Conservation (phyloP, 495 filamentous ascomycete genomes). For the Apiosordaria backusii region DNA sequence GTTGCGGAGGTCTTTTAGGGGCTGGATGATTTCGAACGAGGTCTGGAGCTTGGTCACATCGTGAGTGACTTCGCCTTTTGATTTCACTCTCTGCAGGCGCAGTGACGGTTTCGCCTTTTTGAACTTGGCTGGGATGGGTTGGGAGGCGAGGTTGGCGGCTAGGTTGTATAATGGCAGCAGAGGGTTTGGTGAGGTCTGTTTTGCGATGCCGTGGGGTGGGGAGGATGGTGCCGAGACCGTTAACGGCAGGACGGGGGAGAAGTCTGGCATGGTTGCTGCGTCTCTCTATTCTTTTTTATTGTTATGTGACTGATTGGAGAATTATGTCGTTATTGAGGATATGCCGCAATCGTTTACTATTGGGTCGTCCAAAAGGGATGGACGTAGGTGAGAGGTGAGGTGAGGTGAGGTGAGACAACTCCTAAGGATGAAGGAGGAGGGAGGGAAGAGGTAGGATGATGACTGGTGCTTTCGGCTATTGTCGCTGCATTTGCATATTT, state of each 20-base stretch:
- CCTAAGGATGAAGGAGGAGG: background rate
- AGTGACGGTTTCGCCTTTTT: conserved; percentile 72
- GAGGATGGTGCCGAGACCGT: background rate
- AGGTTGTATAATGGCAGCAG: conserved; percentile 5
- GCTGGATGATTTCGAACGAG: conserved; percentile 72
- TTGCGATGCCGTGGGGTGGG: background rate
- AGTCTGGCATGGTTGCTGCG: background rate
- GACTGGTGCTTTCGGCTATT: conserved; percentile 15
- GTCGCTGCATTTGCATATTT: conserved; percentile 31
- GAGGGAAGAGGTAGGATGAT: background rate
- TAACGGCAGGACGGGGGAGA: background rate
- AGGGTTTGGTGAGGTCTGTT: background rate
- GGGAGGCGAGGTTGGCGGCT: background rate
- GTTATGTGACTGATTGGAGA: background rate
- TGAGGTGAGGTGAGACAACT: background rate
- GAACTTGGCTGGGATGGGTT: conserved; percentile 38
- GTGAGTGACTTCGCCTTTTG: conserved; percentile 53
- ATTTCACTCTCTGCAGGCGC: conserved; percentile 57
- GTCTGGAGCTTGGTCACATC: conserved; percentile 70
- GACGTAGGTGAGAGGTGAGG: background rate
- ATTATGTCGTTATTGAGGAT: background rate
- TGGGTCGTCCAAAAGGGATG: background rate
- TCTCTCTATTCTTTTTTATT: background rate
- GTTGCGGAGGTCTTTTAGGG: conserved; percentile 63
- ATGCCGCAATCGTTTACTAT: background rate